A percentile compares a stretch with the other conserved stretches of the same genome.
Evolutionary conservation across 345 rosid species (phyloP).

Genomic region (Eucalyptus sp.): DNA sequence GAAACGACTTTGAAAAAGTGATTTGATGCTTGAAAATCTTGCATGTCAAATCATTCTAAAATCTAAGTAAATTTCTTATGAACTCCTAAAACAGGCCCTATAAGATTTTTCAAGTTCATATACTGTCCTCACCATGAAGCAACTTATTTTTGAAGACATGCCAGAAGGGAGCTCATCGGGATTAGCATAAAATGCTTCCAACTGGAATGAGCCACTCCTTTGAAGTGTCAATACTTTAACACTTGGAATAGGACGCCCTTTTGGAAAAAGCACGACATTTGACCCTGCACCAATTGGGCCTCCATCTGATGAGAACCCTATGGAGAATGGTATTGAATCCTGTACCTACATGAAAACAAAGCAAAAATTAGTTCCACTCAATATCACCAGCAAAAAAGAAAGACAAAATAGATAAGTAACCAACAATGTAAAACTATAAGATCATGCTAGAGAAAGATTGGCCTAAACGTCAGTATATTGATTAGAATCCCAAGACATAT

Average conservation of each 20-base stretch:
- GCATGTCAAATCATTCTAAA: background rate
- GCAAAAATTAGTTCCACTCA: background rate
- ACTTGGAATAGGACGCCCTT: constrained; percentile 36
- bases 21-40: background rate
- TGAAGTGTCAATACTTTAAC: constrained; percentile 36
- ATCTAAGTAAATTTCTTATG: background rate
- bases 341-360: constrained; percentile 33
- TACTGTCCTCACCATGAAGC: constrained; percentile 18
- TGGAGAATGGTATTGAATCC: constrained; percentile 42
- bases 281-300: constrained; percentile 13
- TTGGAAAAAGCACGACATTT: constrained; percentile 30
- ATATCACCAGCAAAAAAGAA: background rate
- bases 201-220: constrained; percentile 12
- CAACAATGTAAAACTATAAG: background rate
- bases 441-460: background rate
- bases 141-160: constrained; percentile 24
- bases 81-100: background rate
- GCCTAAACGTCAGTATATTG: background rate
- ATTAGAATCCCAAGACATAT: background rate
- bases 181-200: constrained; percentile 42
- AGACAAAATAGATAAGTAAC: background rate
- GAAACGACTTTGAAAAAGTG: background rate
- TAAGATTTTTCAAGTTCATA: background rate
- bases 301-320: constrained; percentile 35
- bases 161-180: constrained; percentile 30